Evolutionary conservation across 306 rosid genomes (phyloP).

Genomic region (Canavalia gladiata): DNA sequence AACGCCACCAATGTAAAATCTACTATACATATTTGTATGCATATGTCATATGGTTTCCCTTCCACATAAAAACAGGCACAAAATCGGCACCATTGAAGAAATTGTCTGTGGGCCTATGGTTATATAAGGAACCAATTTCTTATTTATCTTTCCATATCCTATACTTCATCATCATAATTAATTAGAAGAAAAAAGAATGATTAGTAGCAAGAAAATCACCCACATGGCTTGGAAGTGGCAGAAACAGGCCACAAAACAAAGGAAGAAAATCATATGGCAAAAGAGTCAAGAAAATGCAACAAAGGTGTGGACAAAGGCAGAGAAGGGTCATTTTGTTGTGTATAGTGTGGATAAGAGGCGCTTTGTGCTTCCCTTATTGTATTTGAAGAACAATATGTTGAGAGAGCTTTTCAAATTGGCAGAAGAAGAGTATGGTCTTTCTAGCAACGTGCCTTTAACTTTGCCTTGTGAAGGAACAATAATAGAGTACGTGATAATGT

Average conservation of each 20-base stretch:
- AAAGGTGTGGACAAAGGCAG: neutral
- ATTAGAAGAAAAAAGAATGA: neutral
- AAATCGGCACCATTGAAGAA: constrained; percentile 27
- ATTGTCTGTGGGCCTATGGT: neutral
- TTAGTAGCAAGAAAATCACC: constrained; percentile 40
- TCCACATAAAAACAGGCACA: constrained; percentile 30
- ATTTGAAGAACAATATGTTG: constrained; percentile 42
- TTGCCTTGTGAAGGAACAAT: constrained; percentile 50
- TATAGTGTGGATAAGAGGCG: constrained; percentile 46
- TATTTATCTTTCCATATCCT: neutral
- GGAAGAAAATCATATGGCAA: constrained; percentile 34
- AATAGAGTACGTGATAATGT: constrained; percentile 26
- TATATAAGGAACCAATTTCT: constrained; percentile 29
- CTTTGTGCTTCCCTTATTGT: constrained; percentile 46
- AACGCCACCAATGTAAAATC: neutral
- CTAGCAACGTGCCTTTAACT: constrained; percentile 35
- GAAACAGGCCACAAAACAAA: constrained; percentile 16
- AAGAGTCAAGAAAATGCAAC: constrained; percentile 13
- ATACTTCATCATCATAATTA: neutral
- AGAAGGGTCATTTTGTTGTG: constrained; percentile 55
- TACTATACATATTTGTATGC: neutral
- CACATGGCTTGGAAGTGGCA: constrained; percentile 46
- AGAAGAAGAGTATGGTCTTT: constrained; percentile 50
- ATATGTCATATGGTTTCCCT: constrained; percentile 28
- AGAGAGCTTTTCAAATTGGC: constrained; percentile 52